phyloP scores from a whole-genome alignment of 345 rosid species.

The Viola odorata region DNA sequence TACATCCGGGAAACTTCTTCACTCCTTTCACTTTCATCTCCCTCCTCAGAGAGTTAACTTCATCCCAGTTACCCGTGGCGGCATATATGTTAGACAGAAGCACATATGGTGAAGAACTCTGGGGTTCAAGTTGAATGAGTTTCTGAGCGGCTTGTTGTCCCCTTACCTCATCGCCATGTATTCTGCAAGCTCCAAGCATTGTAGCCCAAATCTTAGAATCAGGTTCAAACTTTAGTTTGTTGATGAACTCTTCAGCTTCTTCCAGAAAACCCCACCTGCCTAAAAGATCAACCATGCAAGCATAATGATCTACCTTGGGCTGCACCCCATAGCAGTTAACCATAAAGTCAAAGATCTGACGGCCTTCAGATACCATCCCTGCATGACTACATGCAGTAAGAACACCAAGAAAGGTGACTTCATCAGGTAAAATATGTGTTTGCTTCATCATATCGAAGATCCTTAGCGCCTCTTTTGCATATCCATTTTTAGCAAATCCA shows the following conservation, averaged over 20 bases:
- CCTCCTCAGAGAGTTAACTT: constrained; percentile 63
- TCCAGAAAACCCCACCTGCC: constrained; percentile 83
- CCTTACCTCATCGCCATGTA: constrained; percentile 73
- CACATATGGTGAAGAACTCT: constrained; percentile 70
- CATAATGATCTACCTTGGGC: constrained; percentile 74
- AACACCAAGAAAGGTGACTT: constrained; percentile 83
- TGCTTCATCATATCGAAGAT: constrained; percentile 58
- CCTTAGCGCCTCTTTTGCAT: constrained; percentile 72
- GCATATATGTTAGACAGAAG: constrained; percentile 84
- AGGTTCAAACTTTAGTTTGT: constrained; percentile 47
- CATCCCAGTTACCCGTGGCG: constrained; percentile 72
- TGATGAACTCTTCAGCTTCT: constrained; percentile 74
- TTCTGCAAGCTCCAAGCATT: constrained; percentile 79
- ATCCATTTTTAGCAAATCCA: constrained; percentile 87
- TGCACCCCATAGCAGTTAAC: constrained; percentile 45
- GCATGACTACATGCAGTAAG: constrained; percentile 96
- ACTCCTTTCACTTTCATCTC: constrained; percentile 76
- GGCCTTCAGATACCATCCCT: constrained; percentile 72
- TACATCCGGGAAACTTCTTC: constrained; percentile 73
- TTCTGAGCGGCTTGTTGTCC: constrained; percentile 68
- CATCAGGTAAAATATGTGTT: constrained; percentile 56
- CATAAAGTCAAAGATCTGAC: constrained; percentile 59
- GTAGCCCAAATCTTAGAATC: constrained; percentile 84
- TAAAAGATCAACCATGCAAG: constrained; percentile 92
- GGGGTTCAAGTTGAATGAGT: constrained; percentile 69